Base-by-base conservation (phyloP, 345 rosid species). In the Ceriops tagal region DNA sequence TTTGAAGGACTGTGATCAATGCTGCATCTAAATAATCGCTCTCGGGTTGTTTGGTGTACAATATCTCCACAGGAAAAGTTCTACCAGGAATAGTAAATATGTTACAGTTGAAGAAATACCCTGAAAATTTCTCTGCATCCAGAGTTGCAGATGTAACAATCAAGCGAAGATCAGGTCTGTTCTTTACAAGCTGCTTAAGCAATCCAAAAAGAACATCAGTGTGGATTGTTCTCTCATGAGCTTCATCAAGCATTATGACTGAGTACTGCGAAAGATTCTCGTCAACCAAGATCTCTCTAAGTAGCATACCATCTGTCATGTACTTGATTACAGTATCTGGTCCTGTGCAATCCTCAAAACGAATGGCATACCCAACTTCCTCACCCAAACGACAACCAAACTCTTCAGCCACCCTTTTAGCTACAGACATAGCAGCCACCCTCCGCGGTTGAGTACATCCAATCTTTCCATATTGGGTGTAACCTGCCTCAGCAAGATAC, bases 391-490 rank as follows among this genome's bases (percentile, higher is more conserved):
- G 90, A 71, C 97, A 91, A 39, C 97, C 97, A 82, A 91, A 87
- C 84, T 91, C 97, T 75, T 91, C 96, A 70, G 97, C 97, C 53
- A 91, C 97, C 75, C 97, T 86, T 87, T 89, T 87, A 19, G 95
- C 97, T 26, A 91, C 97, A 71, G 97, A 91, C 86, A 81, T 86
- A 7, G 95, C 97, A 27, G 97, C 97, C 58, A 88, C 92, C 73
- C 95, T 83, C 56, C 92, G 95, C 63, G 97, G 97, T 75, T 91
- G 97, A 34, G 97, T 91, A 76, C 97, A 91, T 16, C 89, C 95
- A 61, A 88, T 91, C 82, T 89, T 91, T 18, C 95, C 97, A 62
- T 77, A 76, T 13, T 91, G 81, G 20, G 95, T 91, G 72, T 89
- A 89, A 58, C 97, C 97, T n/a, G 92, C 86, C 78, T 91, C 95